Conservation (phyloP, 2,329 filamentous ascomycete genomes). For the Elsinoe ampelina region DNA sequence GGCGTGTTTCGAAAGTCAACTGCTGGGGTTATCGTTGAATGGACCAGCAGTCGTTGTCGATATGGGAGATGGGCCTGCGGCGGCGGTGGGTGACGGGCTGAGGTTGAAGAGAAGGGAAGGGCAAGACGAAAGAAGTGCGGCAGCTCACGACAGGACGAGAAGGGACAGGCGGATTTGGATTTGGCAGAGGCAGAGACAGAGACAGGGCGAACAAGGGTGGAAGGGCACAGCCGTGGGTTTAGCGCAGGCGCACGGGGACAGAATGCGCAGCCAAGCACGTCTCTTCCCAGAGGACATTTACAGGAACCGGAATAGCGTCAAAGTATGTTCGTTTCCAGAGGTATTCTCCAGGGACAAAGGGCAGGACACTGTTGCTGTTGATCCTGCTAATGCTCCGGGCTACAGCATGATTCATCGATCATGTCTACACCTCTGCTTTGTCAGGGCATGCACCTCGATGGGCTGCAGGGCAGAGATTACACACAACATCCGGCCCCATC, state of each 20-base stretch:
- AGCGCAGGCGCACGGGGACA: not conserved
- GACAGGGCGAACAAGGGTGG: not conserved
- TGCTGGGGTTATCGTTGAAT: not conserved
- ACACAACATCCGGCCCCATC: not conserved
- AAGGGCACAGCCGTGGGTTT: not conserved
- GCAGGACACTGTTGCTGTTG: not conserved
- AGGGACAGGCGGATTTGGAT: not conserved
- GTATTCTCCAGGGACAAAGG: no score
- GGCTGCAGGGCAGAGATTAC: not conserved
- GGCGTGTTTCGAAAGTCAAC: slow-evolving; percentile 13
- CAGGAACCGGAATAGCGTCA: slow-evolving; percentile 10
- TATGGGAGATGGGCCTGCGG: slow-evolving; percentile 5
- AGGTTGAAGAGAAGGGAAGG: slow-evolving; percentile 10
- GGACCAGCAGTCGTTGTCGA: slow-evolving; percentile 10
- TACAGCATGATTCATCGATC: not conserved
- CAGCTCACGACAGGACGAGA: not conserved
- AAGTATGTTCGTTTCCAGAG: not conserved
- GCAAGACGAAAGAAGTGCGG: slow-evolving; percentile 1
- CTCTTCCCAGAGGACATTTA: not conserved
- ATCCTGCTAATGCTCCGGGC: not conserved
- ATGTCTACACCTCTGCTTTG: no score
- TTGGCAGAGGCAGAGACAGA: not conserved
- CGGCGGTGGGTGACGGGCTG: slow-evolving; percentile 1
- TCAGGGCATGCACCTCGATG: not conserved
- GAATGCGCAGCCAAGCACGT: slow-evolving; percentile 6